Percentiles rank a stretch among this genome's conserved stretches.
Conservation (phyloP, 108 stramenopile species). For the Licmophora abbreviata region DNA sequence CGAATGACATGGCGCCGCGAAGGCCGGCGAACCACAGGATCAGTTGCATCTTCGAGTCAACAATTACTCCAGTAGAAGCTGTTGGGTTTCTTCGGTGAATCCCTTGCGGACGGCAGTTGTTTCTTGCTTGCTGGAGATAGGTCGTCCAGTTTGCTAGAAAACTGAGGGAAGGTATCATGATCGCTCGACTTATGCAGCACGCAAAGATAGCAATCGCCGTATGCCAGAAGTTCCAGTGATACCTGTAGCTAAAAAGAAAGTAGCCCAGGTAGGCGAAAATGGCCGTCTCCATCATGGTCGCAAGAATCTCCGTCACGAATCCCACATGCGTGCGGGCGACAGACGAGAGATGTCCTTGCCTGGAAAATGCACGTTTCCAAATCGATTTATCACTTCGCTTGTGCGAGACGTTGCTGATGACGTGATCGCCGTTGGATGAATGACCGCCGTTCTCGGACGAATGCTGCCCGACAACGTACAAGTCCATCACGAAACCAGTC, state of each 20-base stretch:
- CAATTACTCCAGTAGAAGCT: conserved; percentile 32
- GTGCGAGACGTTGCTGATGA: neutral
- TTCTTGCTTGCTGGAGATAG: conserved; percentile 30
- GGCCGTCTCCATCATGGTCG: conserved; percentile 84
- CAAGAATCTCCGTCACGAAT: conserved; percentile 76
- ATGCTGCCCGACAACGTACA: conserved; percentile 66
- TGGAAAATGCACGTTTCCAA: conserved; percentile 18
- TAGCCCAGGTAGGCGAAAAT: conserved; percentile 88
- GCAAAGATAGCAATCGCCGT: conserved; percentile 54
- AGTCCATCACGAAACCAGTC: conserved; percentile 84
- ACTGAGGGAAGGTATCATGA: conserved; percentile 77
- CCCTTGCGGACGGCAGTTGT: conserved; percentile 11
- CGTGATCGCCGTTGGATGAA: neutral
- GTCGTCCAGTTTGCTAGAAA: conserved; percentile 58
- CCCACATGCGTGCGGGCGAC: conserved; percentile 56
- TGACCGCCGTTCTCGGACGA: neutral
- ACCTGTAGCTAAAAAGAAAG: conserved; percentile 75
- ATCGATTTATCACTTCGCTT: neutral
- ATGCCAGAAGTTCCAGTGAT: conserved; percentile 71
- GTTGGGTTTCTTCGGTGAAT: neutral
- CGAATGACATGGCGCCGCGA: conserved; percentile 86
- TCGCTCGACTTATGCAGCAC: conserved; percentile 60
- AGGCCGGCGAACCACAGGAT: conserved; percentile 82
- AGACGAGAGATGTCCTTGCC: conserved; percentile 50
- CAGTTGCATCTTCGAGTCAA: conserved; percentile 74